phyloP scores from a whole-genome alignment of 495 filamentous ascomycete genomes.

The Neurospora sp. region DNA sequence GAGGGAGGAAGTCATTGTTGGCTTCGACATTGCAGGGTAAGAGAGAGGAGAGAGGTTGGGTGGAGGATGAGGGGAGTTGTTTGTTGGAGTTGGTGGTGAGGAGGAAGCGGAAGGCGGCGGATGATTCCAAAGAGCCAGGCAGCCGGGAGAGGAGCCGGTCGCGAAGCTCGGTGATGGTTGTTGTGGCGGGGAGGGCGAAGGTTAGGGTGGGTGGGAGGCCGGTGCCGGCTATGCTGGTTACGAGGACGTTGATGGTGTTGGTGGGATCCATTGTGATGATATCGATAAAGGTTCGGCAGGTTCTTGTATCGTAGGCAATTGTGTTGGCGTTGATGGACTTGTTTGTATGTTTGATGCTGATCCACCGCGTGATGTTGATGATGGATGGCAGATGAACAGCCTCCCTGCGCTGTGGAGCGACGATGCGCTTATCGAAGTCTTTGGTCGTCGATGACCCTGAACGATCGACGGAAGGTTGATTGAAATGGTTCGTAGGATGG shows the following conservation, averaged over 20 bases:
- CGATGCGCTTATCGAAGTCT: background rate
- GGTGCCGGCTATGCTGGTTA: constrained; percentile 75
- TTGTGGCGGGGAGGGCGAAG: constrained; percentile 54
- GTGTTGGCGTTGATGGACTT: background rate
- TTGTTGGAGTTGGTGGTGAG: constrained; percentile 77
- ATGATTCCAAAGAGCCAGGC: constrained; percentile 29
- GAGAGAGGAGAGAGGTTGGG: constrained; percentile 40
- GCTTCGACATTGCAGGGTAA: constrained; percentile 32
- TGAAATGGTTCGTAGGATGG: background rate
- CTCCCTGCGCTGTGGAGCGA: background rate
- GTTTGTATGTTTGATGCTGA: background rate
- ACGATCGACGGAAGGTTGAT: background rate
- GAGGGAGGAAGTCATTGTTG: constrained; percentile 55
- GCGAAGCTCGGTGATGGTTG: constrained; percentile 57
- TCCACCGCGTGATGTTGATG: background rate
- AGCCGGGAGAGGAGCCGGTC: constrained; percentile 52
- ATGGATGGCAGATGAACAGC: background rate
- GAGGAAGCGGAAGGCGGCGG: constrained; percentile 44
- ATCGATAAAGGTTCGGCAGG: background rate
- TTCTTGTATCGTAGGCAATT: background rate
- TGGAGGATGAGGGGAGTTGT: constrained; percentile 42
- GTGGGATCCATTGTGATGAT: background rate
- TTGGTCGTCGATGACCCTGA: background rate
- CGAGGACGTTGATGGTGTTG: constrained; percentile 63
- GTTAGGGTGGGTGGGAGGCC: constrained; percentile 69